Evolutionary conservation across 2,329 filamentous ascomycete genomes (phyloP), one percentile per base, ranked within the genome.

Genomic region (Fusarium nelsonii): DNA sequence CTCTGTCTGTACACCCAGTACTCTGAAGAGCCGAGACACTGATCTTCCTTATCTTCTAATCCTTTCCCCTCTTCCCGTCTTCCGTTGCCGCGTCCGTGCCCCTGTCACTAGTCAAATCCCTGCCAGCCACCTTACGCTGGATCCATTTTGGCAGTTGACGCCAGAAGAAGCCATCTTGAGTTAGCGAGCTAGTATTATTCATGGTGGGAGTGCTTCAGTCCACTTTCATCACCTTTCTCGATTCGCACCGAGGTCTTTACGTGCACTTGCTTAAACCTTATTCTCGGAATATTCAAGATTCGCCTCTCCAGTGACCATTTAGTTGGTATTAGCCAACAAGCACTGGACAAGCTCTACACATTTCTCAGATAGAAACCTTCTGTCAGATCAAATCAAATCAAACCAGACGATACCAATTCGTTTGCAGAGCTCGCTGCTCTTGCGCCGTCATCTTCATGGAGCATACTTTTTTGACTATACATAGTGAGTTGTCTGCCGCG

Each of bases 391-490:
- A 40, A 53, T 51, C 44, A 50, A 28, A 46, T 30, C 39, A 41
- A 14, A n/a, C 23, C 39, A 41, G 14, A 41, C 39, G 30, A 65
- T 36, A 53, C 44, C 40, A 61, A 30, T 52, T 50, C 44, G 48
- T 57, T 23, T 51, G 68, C 59, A 45, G 68, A 62, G 59, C 60
- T 60, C 62, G 61, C 58, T 65, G 62, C 68, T 72, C 40, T 59
- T 49, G 58, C 62, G 26, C 44, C 59, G 16, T 63, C 46, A 49
- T 51, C 54, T 57, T 56, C 48, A 92, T 93, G 92, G 92, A 94
- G 80, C 91, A 91, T 72, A 96, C 93, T 33, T 97, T 97, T 81
- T 96, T 97, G 82, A 94, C 92, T 72, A 96, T 97, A 77, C 93
- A 96, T 78, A 93, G 93, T 92, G 81, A 82, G 89, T 84, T 60